Conservation (phyloP, 768 basidiomycete genomes). For the Holtermannia corniformis region DNA sequence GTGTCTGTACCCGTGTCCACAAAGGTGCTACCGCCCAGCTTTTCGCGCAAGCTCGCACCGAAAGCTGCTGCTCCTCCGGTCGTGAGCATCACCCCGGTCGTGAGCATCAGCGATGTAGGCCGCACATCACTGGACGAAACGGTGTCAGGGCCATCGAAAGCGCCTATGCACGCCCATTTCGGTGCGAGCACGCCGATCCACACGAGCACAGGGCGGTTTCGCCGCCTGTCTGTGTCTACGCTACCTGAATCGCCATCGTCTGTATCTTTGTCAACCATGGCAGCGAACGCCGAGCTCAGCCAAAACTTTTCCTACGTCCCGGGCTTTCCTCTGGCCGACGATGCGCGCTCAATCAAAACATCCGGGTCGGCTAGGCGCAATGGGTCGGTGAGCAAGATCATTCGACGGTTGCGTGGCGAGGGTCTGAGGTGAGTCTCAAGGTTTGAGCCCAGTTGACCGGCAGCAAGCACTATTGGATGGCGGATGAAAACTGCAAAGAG, state of each 20-base stretch:
- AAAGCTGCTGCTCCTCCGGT: not conserved
- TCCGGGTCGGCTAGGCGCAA: conserved; percentile 54
- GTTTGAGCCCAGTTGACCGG: conserved; percentile 1
- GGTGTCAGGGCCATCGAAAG: not conserved
- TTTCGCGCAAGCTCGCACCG: not conserved
- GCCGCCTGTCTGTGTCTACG: conserved; percentile 30
- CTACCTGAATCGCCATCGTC: conserved; percentile 34
- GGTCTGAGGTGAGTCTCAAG: conserved; percentile 45
- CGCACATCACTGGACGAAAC: conserved; percentile 7
- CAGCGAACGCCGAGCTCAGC: conserved; percentile 27
- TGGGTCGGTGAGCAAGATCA: conserved; percentile 81
- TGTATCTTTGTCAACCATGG: conserved; percentile 32
- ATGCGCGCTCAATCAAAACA: conserved; percentile 57
- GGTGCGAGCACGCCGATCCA: conserved; percentile 10
- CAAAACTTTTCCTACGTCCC: conserved; percentile 51
- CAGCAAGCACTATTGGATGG: conserved; percentile 97
- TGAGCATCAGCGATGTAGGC: not conserved
- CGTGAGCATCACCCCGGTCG: not conserved
- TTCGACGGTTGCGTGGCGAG: conserved; percentile 81
- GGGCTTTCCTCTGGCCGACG: conserved; percentile 85
- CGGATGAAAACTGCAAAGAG: conserved; percentile 88
- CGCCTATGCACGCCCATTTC: not conserved
- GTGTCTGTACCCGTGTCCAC: not conserved
- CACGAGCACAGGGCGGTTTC: conserved; percentile 13
- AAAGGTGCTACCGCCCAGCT: not conserved